Evolutionary conservation across 2,329 filamentous ascomycete species (phyloP).

Genomic region (Microdochium paspali): DNA sequence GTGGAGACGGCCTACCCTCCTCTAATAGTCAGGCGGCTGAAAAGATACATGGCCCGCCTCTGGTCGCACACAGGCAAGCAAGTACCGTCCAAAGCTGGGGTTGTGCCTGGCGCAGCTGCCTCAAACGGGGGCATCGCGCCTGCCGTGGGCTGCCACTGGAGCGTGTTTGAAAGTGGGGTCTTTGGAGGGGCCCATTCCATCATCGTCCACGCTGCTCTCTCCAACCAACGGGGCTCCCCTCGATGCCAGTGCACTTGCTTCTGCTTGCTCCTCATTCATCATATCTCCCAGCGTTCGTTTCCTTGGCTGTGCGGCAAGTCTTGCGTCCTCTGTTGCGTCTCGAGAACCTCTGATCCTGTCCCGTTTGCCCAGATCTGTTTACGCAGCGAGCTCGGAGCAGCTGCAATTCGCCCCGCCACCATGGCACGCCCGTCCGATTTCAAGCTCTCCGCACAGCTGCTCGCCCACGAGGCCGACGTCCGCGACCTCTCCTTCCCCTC

Average conservation of each 20-base stretch:
- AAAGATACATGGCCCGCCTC: too few relatives aligned
- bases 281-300: too few relatives aligned
- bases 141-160: conserved; percentile 11
- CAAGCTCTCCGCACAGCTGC: conserved; percentile 84
- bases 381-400: too few relatives aligned
- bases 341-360: too few relatives aligned
- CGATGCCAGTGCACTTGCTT: neutral
- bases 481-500: conserved; percentile 74
- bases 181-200: conserved; percentile 16
- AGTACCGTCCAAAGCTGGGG: too few relatives aligned
- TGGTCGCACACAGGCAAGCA: too few relatives aligned
- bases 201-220: conserved; percentile 6
- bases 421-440: conserved; percentile 52
- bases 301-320: neutral
- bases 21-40: too few relatives aligned
- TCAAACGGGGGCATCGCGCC: neutral
- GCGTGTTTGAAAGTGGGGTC: conserved; percentile 9
- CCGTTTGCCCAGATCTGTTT: too few relatives aligned
- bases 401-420: too few relatives aligned
- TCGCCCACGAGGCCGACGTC: conserved; percentile 91
- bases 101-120: too few relatives aligned
- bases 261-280: neutral
- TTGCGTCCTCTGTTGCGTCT: too few relatives aligned
- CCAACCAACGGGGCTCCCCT: neutral
- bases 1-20: too few relatives aligned